phyloP scores from a whole-genome alignment of 345 rosid genomes.

The Toxicodendron radicans region DNA sequence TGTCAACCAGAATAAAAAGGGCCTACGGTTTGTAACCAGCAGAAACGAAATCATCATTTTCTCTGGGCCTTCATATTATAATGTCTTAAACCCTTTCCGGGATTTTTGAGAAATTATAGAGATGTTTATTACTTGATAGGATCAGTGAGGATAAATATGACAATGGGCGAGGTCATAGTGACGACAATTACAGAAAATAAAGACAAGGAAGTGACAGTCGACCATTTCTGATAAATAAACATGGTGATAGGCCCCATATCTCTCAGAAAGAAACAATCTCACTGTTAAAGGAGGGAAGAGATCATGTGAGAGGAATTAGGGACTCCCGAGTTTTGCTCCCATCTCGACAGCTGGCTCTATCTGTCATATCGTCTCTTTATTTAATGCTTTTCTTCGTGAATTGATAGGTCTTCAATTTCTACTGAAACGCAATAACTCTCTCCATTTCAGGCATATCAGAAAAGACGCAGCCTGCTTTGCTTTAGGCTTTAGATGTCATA shows the following conservation, averaged over 20 bases:
- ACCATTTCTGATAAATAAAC: not conserved
- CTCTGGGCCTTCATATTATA: no score
- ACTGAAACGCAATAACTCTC: not conserved
- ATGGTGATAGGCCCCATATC: not conserved
- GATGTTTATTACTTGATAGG: no score
- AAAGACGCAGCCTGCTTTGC: no score
- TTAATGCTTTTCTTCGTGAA: not conserved
- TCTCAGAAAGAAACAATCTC: not conserved
- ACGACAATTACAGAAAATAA: no score
- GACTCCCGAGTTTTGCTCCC: constrained; percentile 14
- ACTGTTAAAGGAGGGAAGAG: not conserved
- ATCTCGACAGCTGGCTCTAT: constrained; percentile 13
- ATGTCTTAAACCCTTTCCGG: no score
- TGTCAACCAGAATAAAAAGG: no score
- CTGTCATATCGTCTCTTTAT: not conserved
- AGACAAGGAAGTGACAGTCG: not conserved
- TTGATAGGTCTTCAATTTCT: not conserved
- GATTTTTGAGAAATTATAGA: no score
- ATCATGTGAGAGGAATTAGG: constrained; percentile 21
- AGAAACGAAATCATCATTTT: no score
- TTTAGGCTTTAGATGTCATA: no score
- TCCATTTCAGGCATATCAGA: not conserved
- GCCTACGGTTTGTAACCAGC: no score
- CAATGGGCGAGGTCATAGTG: no score
- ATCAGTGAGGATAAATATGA: no score